phyloP scores from a whole-genome alignment of 2,329 filamentous ascomycete species.

The Pyricularia sp. region DNA sequence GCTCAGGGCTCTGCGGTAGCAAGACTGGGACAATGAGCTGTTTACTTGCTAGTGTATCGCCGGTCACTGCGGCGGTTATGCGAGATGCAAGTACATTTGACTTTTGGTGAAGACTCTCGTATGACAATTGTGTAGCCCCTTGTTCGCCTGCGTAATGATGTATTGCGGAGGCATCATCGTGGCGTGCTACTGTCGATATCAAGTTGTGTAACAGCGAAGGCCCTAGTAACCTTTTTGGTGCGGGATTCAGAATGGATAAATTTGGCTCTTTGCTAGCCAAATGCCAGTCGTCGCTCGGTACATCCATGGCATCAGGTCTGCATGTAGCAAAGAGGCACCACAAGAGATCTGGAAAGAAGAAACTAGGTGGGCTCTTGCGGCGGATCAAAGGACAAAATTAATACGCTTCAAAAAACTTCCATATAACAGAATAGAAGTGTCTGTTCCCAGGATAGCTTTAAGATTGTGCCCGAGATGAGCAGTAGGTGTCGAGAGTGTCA shows the following conservation, averaged over 20 bases:
- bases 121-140: slow-evolving; percentile 41
- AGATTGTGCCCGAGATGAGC: neutral
- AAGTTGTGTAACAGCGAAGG: slow-evolving; percentile 47
- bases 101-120: slow-evolving; percentile 49
- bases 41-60: slow-evolving; percentile 1
- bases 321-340: neutral
- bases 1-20: slow-evolving; percentile 63
- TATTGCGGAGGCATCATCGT: slow-evolving; percentile 40
- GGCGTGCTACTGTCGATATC: slow-evolving; percentile 32
- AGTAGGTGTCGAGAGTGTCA: neutral
- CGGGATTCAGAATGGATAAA: slow-evolving; percentile 37
- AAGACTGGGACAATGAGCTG: slow-evolving; percentile 63
- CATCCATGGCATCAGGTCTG: neutral
- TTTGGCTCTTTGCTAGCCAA: slow-evolving; percentile 3
- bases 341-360: neutral
- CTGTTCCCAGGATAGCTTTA: neutral
- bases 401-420: neutral
- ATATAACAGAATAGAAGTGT: neutral
- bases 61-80: slow-evolving; percentile 23
- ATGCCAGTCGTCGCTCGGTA: neutral
- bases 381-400: neutral
- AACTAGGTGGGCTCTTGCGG: neutral
- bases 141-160: slow-evolving; percentile 50
- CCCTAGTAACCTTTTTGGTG: slow-evolving; percentile 29
- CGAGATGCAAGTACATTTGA: slow-evolving; percentile 46